These are phyloP conservation scores for Maudiozyma pseudohumilis DNA, from an alignment of 805 yeast species.

Conservation along the genomic window DNA sequence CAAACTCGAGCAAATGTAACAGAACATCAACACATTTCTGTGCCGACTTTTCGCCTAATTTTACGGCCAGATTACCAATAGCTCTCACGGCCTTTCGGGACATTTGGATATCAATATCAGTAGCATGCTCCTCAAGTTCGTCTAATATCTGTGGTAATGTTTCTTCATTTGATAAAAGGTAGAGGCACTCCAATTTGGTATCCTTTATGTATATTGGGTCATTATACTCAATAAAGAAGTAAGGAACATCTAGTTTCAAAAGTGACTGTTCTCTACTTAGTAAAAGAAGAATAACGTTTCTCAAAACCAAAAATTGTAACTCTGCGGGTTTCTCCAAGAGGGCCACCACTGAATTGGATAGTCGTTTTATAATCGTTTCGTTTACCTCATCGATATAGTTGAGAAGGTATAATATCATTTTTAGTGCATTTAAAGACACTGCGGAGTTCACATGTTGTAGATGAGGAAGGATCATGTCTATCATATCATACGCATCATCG, in stretches of 20 bases:
- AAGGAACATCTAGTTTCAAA: constrained; percentile 53
- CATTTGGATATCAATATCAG: constrained; percentile 79
- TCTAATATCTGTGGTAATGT: constrained; percentile 54
- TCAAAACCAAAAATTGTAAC: constrained; percentile 67
- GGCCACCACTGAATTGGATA: constrained; percentile 61
- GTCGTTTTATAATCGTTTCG: constrained; percentile 46
- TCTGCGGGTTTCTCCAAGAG: constrained; percentile 71
- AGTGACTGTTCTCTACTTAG: constrained; percentile 53
- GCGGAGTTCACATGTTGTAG: constrained; percentile 74
- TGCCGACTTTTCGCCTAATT: constrained; percentile 48
- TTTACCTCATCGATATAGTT: constrained; percentile 58
- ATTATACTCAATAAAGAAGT: constrained; percentile 72
- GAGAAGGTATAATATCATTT: constrained; percentile 58
- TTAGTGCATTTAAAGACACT: constrained; percentile 68
- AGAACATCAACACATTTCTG: constrained; percentile 54
- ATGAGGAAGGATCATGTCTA: constrained; percentile 57
- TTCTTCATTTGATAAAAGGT: constrained; percentile 57
- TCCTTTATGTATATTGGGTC: constrained; percentile 86
- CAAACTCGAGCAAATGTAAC: constrained; percentile 48
- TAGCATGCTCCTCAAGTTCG: constrained; percentile 78
- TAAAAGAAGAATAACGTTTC: constrained; percentile 70
- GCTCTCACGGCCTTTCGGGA: constrained; percentile 83
- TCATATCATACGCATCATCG: constrained; percentile 54
- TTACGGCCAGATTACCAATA: constrained; percentile 80
- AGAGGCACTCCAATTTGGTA: constrained; percentile 80